A percentile compares a stretch with the other conserved stretches of the same genome.
These are phyloP conservation scores for Chrysosporium keratinophilum DNA, from an alignment of 2,329 filamentous ascomycete genomes.

Conservation along the genomic window DNA sequence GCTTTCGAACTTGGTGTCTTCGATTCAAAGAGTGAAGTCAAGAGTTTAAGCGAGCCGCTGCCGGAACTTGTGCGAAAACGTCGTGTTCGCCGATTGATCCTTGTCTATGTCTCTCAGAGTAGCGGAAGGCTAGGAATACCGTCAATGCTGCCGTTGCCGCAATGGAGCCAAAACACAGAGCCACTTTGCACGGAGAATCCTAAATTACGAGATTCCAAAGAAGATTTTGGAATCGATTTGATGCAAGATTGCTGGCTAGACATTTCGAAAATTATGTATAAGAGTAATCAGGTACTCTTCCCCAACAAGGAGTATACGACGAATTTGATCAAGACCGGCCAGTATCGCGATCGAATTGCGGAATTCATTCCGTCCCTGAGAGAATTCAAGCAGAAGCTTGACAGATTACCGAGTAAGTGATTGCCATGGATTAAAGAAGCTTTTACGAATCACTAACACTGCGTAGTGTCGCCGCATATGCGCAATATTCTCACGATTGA, in stretches of 20 bases:
- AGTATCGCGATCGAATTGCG: constrained; percentile 70
- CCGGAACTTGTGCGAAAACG: constrained; percentile 65
- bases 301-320: constrained; percentile 77
- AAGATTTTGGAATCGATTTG: constrained; percentile 40
- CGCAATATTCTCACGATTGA: constrained; percentile 79
- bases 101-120: constrained; percentile 90
- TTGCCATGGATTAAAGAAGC: background rate
- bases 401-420: constrained; percentile 48
- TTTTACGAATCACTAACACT: background rate
- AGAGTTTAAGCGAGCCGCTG: constrained; percentile 41
- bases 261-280: constrained; percentile 84
- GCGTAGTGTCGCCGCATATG: constrained; percentile 46
- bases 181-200: constrained; percentile 22
- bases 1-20: constrained; percentile 94
- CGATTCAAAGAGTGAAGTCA: constrained; percentile 71
- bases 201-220: constrained; percentile 15
- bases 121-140: constrained; percentile 85
- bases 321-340: constrained; percentile 74
- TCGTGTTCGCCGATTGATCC: constrained; percentile 72
- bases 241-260: constrained; percentile 82
- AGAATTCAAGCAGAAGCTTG: constrained; percentile 73
- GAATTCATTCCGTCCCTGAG: constrained; percentile 68
- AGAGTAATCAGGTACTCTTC: constrained; percentile 81
- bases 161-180: constrained; percentile 34
- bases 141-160: constrained; percentile 66